Evolutionary conservation across 345 rosid genomes (phyloP).

Genomic region (Eucalyptus globulus): DNA sequence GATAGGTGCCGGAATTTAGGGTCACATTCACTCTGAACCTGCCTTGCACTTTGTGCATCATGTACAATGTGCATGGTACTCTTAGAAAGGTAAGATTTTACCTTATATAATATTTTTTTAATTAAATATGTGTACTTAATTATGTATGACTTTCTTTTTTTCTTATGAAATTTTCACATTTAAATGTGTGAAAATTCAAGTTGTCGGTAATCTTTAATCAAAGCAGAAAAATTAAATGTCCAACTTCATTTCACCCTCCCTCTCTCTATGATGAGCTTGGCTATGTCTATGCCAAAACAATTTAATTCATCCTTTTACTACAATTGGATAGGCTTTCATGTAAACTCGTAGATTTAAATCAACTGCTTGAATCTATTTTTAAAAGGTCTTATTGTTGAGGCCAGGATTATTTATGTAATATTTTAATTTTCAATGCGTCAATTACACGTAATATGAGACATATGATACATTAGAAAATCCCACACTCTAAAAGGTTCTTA

Average conservation of each 20-base stretch:
- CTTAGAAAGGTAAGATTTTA: neutral
- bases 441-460: neutral
- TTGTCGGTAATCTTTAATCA: neutral
- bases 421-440: neutral
- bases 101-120: neutral
- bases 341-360: neutral
- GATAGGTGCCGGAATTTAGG: neutral
- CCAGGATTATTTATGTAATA: neutral
- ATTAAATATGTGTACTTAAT: neutral
- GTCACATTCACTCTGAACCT: neutral
- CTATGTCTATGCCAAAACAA: neutral
- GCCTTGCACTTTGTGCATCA: neutral
- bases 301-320: neutral
- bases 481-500: neutral
- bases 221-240: neutral
- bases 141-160: neutral
- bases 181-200: neutral
- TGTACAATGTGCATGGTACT: neutral
- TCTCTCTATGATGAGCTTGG: neutral
- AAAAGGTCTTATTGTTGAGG: neutral
- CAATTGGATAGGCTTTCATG: neutral
- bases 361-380: neutral
- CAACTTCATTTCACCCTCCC: neutral
- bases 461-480: neutral
- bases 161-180: neutral